Conservation (phyloP, 2,329 filamentous ascomycete genomes). For the Thielaviopsis musarum region DNA sequence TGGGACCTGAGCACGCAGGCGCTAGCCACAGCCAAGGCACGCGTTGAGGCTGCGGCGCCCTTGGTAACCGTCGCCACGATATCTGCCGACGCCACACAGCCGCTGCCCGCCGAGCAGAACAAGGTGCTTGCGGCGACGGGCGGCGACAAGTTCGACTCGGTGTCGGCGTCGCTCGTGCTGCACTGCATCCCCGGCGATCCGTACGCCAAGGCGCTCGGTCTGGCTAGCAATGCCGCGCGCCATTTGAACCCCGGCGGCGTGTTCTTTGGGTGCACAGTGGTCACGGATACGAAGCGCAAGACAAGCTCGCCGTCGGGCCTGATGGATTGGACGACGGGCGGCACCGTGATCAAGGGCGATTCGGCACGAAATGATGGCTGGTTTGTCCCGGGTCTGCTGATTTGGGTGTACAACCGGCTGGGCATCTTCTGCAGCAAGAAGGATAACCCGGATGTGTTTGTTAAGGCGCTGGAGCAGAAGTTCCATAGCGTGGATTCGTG, state of each 20-base stretch:
- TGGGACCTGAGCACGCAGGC: constrained; percentile 22
- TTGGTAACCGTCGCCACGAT: constrained; percentile 13
- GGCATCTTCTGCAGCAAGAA: constrained; percentile 24
- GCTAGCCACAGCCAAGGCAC: constrained; percentile 17
- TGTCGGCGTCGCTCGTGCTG: constrained; percentile 6
- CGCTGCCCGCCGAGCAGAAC: constrained; percentile 19
- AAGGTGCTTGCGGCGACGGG: constrained; percentile 5
- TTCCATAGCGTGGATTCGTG: constrained; percentile 24
- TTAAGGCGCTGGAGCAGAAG: constrained; percentile 19
- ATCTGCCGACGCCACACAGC: constrained; percentile 23
- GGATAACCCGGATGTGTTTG: constrained; percentile 21
- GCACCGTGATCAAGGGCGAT: not conserved
- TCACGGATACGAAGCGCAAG: constrained; percentile 11
- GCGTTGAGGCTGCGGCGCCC: constrained; percentile 14
- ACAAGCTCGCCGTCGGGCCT: not conserved
- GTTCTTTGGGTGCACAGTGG: constrained; percentile 17
- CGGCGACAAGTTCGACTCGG: constrained; percentile 9
- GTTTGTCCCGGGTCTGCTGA: constrained; percentile 9
- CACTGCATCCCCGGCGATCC: constrained; percentile 9
- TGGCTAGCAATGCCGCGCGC: constrained; percentile 12
- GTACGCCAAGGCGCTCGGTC: not conserved
- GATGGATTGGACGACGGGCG: constrained; percentile 8
- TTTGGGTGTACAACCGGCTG: constrained; percentile 21
- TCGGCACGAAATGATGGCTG: not conserved
- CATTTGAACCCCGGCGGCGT: constrained; percentile 14